These are phyloP conservation scores for Grosmannia huntii DNA, from an alignment of 2,329 filamentous ascomycete genomes.

Conservation along the genomic window DNA sequence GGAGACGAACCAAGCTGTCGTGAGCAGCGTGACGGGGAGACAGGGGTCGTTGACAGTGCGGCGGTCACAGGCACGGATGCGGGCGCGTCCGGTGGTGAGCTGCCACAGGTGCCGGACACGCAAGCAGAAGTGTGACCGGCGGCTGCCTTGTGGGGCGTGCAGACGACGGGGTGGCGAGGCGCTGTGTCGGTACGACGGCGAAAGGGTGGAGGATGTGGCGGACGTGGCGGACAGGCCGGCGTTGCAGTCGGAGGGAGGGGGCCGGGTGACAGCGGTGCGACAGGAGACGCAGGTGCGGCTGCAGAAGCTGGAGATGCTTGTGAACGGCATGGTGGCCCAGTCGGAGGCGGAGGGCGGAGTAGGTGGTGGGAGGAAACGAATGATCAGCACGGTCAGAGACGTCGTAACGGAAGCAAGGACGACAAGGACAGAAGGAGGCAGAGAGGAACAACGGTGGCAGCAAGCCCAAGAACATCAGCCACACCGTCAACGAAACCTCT, in stretches of 20 bases:
- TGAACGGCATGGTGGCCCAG: constrained; percentile 21
- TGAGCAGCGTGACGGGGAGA: background rate
- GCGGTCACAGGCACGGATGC: background rate
- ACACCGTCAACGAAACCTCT: too few relatives aligned
- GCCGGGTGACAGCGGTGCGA: constrained; percentile 8
- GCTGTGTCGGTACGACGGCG: constrained; percentile 20
- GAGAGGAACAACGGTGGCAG: background rate
- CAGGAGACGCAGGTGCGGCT: constrained; percentile 27
- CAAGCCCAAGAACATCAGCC: background rate
- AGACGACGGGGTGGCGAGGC: constrained; percentile 23
- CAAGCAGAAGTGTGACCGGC: constrained; percentile 30
- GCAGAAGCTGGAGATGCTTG: constrained; percentile 27
- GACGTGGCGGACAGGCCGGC: background rate
- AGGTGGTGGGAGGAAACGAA: background rate
- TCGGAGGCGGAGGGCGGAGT: background rate
- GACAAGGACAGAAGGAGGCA: too few relatives aligned
- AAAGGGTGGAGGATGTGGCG: background rate
- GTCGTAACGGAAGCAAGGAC: background rate
- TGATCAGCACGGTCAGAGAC: background rate
- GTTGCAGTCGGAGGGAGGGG: too few relatives aligned
- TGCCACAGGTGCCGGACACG: constrained; percentile 28
- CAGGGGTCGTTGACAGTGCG: background rate
- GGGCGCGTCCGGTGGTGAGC: constrained; percentile 24
- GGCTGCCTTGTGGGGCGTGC: constrained; percentile 26
- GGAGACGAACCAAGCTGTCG: background rate